A percentile compares a stretch with the other conserved stretches of the same genome.
These are phyloP conservation scores for Saccharum officinarum DNA, from an alignment of 176 grass and related monocot genomes.

Conservation along the genomic window DNA sequence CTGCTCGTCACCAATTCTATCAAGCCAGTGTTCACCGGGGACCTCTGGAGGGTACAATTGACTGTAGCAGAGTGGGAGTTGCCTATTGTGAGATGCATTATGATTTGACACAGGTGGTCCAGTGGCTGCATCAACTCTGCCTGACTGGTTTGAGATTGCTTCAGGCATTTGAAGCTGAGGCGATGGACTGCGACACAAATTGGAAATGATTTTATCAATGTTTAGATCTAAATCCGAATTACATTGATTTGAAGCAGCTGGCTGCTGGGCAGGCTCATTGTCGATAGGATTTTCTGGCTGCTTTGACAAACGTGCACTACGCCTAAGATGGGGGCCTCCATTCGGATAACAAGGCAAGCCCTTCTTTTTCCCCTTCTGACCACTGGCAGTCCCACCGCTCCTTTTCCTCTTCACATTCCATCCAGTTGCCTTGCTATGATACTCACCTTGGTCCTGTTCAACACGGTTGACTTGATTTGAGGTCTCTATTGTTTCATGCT, in stretches of 20 bases:
- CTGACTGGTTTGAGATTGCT: slow-evolving; percentile 23
- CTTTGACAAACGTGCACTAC: slow-evolving; percentile 33
- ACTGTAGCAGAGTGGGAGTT: slow-evolving; percentile 12
- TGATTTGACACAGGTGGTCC: slow-evolving; percentile 16
- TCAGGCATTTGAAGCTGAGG: slow-evolving; percentile 16
- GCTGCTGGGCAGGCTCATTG: slow-evolving; percentile 23
- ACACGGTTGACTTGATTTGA: not conserved
- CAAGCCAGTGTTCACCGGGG: not conserved
- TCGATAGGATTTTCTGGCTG: slow-evolving; percentile 19
- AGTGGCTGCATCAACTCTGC: not conserved
- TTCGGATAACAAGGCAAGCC: slow-evolving; percentile 17
- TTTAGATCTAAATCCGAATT: slow-evolving; percentile 30
- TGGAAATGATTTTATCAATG: slow-evolving; percentile 30
- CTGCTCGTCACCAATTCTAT: slow-evolving; percentile 27
- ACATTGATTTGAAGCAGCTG: slow-evolving; percentile 22
- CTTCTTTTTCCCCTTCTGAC: slow-evolving; percentile 22
- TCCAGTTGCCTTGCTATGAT: slow-evolving; percentile 22
- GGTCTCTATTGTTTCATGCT: not conserved
- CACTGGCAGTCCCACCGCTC: slow-evolving; percentile 16
- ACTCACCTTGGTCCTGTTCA: slow-evolving; percentile 23
- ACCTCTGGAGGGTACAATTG: slow-evolving; percentile 19
- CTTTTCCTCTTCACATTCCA: slow-evolving; percentile 31
- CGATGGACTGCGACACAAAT: slow-evolving; percentile 27
- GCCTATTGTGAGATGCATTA: slow-evolving; percentile 2
- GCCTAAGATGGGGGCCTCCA: slow-evolving; percentile 29